Conservation (phyloP, 192 early-diverging fungal genomes). For the Dimargaris cristalligena region DNA sequence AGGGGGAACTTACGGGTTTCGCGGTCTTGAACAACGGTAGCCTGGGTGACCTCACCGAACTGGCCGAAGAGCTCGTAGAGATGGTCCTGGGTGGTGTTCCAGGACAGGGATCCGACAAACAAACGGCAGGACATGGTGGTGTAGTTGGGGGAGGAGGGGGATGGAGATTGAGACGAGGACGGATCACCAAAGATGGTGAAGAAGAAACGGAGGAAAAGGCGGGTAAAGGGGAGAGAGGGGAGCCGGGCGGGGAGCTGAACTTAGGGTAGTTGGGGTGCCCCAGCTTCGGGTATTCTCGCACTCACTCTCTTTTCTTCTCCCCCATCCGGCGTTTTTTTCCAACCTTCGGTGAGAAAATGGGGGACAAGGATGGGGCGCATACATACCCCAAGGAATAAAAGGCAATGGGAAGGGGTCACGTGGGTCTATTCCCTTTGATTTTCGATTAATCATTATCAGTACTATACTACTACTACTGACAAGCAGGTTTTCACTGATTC, state of each 20-base stretch:
- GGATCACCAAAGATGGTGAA: conserved; percentile 10
- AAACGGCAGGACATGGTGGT: conserved; percentile 26
- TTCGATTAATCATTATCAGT: no score
- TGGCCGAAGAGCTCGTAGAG: conserved; percentile 39
- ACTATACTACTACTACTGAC: no score
- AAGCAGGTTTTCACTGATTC: no score
- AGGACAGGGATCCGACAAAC: conserved; percentile 52
- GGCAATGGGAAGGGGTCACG: no score
- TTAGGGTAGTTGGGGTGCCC: neutral
- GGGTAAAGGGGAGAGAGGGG: conserved; percentile 3
- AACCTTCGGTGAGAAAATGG: no score
- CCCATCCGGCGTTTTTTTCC: no score
- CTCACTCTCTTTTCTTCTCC: no score
- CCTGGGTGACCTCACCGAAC: conserved; percentile 44
- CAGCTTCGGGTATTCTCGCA: no score
- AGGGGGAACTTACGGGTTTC: conserved; percentile 46
- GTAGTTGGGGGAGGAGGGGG: neutral
- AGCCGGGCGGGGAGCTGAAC: neutral
- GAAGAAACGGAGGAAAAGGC: neutral
- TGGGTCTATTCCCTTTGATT: no score
- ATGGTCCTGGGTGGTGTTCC: conserved; percentile 40
- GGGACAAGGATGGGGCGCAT: no score
- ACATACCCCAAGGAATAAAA: no score
- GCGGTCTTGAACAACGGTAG: conserved; percentile 50
- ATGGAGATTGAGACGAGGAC: neutral